phyloP scores from a whole-genome alignment of 2,329 filamentous ascomycete species.

The Aspergillus hortae region DNA sequence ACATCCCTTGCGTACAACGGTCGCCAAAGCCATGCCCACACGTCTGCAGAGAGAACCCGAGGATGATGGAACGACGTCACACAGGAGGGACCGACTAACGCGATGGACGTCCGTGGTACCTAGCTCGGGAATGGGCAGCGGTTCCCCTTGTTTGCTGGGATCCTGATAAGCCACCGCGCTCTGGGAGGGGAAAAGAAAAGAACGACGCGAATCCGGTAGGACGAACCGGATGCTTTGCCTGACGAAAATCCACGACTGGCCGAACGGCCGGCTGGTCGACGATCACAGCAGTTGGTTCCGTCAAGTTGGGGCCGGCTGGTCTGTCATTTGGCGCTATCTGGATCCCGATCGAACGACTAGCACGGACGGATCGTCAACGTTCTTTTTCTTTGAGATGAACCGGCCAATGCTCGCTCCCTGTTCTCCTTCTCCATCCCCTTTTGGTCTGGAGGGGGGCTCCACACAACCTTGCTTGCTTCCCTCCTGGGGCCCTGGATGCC shows the following conservation, averaged over 20 bases:
- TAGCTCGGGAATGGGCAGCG: not conserved
- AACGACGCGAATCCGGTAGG: not conserved
- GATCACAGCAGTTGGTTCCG: not conserved
- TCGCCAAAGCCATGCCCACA: not conserved
- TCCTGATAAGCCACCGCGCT: not conserved
- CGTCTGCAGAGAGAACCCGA: not conserved
- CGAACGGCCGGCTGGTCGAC: not conserved
- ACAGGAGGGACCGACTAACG: not conserved
- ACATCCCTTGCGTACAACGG: not conserved
- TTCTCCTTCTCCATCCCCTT: slow-evolving; percentile 2
- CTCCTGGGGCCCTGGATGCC: slow-evolving; percentile 8
- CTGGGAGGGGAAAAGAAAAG: not conserved
- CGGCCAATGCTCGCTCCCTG: not conserved
- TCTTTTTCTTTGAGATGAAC: not conserved
- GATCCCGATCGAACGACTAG: slow-evolving; percentile 14
- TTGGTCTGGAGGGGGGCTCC: slow-evolving; percentile 9
- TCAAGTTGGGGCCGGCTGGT: not conserved
- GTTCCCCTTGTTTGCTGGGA: not conserved
- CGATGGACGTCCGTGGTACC: not conserved
- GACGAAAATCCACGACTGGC: not conserved
- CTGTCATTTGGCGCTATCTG: slow-evolving; percentile 10
- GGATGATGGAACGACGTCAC: not conserved
- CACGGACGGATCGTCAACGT: slow-evolving; percentile 17
- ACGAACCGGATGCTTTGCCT: not conserved
- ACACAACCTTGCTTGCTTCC: slow-evolving; percentile 14